Base-by-base conservation (phyloP, 768 basidiomycete species). In the Leccinellum luteum region DNA sequence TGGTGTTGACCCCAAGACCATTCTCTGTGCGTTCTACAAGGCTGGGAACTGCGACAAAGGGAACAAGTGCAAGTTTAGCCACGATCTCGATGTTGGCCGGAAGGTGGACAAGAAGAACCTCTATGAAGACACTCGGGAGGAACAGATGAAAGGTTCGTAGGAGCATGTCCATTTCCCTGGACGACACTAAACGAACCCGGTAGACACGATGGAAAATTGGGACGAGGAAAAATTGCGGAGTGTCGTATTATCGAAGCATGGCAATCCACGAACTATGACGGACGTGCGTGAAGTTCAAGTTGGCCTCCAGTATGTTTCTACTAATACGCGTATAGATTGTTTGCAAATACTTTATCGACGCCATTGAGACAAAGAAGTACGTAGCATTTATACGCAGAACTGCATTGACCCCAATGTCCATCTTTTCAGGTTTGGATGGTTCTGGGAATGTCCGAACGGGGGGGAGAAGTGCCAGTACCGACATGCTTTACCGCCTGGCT, bases 181-280 rank as follows among this genome's bases (percentile, higher is more conserved):
- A 27, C 9, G 21, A 38, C 48, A 28, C 41, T 61, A 23, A 47
- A 34, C 13, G 4, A 49, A 63, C 21, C 8, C 43, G 34, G 35
- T 61, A 94, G 95, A 98, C 75, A 94, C 93, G 12, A 98, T 98
- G 97, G 94, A 97, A 65, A 85, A 78, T 60, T 99, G 97, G 97
- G 94, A 97, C 74, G 91, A 98, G 59, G 94, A 87, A 67, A 98
- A 98, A 75, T 77, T 99, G 56, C 81, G 85, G 38, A 84, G 76
- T n/a, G 97, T 98, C 55, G 92, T 98, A 1, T 64, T 85, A 17
- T 89, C 87, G 10, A 95, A 94, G 73, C 81, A 85, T 60, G 95
- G 95, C 27, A 97, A 95, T 74, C 93, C 92, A 51, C 83, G 87
- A 63, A 96, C 92, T 25, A 89, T 87, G 3, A 98, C 96, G 35